Percentiles rank a stretch among this genome's conserved stretches.
phyloP scores from a whole-genome alignment of 768 basidiomycete genomes.

The Lactarius sp. region DNA sequence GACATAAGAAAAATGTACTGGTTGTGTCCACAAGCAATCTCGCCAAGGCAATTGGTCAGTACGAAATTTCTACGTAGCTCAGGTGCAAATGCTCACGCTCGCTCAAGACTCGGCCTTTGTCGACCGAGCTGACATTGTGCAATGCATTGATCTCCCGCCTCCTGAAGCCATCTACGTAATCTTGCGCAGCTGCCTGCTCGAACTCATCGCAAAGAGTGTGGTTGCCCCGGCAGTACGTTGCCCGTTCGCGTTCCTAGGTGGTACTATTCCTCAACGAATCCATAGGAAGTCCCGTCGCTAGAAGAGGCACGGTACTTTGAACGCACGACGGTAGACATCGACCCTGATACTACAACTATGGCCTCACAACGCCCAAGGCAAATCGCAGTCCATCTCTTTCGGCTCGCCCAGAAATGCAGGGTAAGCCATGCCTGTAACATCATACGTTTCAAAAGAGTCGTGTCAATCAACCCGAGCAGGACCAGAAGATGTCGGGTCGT shows the following conservation, averaged over 20 bases:
- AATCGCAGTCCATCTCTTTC: constrained; percentile 54
- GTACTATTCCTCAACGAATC: neutral
- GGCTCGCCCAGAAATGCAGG: constrained; percentile 71
- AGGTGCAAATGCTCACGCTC: constrained; percentile 2
- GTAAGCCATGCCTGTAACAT: constrained; percentile 41
- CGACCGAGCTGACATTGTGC: constrained; percentile 94
- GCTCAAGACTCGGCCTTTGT: constrained; percentile 87
- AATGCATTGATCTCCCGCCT: constrained; percentile 89
- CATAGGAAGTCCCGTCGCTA: constrained; percentile 58
- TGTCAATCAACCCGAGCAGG: constrained; percentile 34
- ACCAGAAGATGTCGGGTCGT: constrained; percentile 86
- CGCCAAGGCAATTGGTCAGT: constrained; percentile 84
- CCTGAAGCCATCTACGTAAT: constrained; percentile 93
- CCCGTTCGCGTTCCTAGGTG: neutral
- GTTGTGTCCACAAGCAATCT: constrained; percentile 97
- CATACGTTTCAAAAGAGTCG: neutral
- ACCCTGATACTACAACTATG: constrained; percentile 34
- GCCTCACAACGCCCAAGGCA: constrained; percentile 43
- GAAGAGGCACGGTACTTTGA: constrained; percentile 58
- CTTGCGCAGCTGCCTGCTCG: constrained; percentile 70
- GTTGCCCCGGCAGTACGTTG: constrained; percentile 54
- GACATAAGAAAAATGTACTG: constrained; percentile 87
- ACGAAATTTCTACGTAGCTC: neutral
- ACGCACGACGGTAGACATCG: constrained; percentile 24
- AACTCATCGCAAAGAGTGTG: constrained; percentile 72